Evolutionary conservation across 305 asterid genomes (phyloP).

Genomic region (Fraxinus greggii): DNA sequence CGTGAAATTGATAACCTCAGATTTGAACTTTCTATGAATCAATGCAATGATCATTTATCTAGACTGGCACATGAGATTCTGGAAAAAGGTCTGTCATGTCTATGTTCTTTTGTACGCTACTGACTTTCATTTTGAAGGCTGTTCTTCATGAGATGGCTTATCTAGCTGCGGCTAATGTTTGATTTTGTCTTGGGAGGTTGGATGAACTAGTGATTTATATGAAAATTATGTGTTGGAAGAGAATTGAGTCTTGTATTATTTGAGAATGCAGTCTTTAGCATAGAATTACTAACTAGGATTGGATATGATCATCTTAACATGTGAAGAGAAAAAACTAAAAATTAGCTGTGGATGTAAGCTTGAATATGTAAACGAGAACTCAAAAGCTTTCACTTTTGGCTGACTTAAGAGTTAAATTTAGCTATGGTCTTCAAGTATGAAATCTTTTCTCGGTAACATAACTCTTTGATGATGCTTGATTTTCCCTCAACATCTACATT

Average conservation of each 20-base stretch:
- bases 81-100: slow-evolving; percentile 55
- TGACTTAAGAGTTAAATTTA: not conserved
- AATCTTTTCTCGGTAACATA: not conserved
- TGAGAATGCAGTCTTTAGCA: not conserved
- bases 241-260: not conserved
- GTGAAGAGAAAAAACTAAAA: not conserved
- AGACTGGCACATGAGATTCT: slow-evolving; percentile 73
- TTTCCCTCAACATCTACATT: not conserved
- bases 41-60: slow-evolving; percentile 60
- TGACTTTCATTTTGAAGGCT: not conserved
- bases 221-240: not conserved
- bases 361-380: not conserved
- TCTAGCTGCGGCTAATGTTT: not conserved
- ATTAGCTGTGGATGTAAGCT: not conserved
- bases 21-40: slow-evolving; percentile 96
- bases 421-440: not conserved
- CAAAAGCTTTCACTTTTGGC: not conserved
- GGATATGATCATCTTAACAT: not conserved
- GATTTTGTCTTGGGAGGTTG: not conserved
- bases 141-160: not conserved
- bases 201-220: not conserved
- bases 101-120: not conserved
- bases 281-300: not conserved
- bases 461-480: not conserved
- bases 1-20: slow-evolving; percentile 89